phyloP scores from a whole-genome alignment of 192 early-diverging fungal genomes.

The Rhizophagus clarus region DNA sequence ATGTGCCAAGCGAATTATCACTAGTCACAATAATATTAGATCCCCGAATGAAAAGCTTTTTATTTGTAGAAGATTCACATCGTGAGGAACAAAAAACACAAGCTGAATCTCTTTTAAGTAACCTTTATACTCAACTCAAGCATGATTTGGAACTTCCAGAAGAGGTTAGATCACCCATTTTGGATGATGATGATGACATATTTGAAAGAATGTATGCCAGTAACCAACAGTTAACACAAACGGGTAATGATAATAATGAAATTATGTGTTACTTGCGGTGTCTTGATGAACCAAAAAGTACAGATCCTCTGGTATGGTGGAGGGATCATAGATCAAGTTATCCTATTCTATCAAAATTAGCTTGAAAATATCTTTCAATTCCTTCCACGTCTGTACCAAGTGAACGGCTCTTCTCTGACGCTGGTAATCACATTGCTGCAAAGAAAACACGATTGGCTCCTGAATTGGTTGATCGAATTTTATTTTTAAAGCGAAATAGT shows the following conservation, averaged over 20 bases:
- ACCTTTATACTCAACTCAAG: neutral
- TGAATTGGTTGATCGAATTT: slow-evolving; percentile 1
- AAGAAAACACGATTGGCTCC: slow-evolving; percentile 17
- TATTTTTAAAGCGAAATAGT: slow-evolving; percentile 24
- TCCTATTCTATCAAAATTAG: slow-evolving; percentile 20
- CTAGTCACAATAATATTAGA: neutral
- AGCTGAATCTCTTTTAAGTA: neutral
- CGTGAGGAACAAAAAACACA: neutral
- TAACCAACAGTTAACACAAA: neutral
- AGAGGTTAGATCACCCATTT: neutral
- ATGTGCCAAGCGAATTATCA: neutral
- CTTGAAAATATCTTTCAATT: slow-evolving; percentile 31
- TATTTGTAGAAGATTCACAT: neutral
- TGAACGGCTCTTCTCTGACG: slow-evolving; percentile 9
- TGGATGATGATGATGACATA: neutral
- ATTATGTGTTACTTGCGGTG: neutral
- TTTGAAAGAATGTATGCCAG: neutral
- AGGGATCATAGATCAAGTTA: slow-evolving; percentile 15
- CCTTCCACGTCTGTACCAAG: slow-evolving; percentile 27
- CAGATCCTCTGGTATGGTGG: slow-evolving; percentile 29
- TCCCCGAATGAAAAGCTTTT: neutral
- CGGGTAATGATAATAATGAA: neutral
- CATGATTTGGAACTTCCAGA: neutral
- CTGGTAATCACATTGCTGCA: slow-evolving; percentile 12
- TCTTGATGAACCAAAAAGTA: neutral